Base-by-base conservation (phyloP, 495 filamentous ascomycete genomes). In the Achaetomiella virescens region DNA sequence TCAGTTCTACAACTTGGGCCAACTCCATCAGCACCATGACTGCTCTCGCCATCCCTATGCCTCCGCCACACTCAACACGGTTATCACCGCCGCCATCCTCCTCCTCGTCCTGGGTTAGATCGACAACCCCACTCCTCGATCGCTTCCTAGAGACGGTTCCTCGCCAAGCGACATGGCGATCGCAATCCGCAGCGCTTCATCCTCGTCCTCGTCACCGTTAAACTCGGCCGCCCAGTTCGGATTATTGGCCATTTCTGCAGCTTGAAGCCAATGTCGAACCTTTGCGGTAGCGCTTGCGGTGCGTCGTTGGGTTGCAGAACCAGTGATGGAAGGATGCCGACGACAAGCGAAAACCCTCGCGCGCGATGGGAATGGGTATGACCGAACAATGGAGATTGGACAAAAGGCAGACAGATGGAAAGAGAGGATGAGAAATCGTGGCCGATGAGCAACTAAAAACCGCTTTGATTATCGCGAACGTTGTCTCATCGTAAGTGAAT, bases 171-270 rank as follows among this genome's bases (percentile, higher is more conserved):
- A 78, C 29, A 76, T 52, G 17, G 70, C 75, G 29, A 77, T 73
- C 17, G 74, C 74, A 17, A 72, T 68, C 21, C 68, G 63, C 6
- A 78, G 53, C n/a, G 69, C 73, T 29, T 74, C 75, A 31, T 79
- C 76, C 22, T 78, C 74, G 24, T 76, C 73, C 9, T 64, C 63
- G 14, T 44, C 56, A 29, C 67, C 66, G 33, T 66, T 66, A 45
- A 61, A 12, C 9, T 63, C 56, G 11, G 44, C 31, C 1, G 52
- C 57, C 1, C 43, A 6, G 27, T 51, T 15, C 11, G 60, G 54
- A 0, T 64, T 68, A 17, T 45, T 6, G 29, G 11, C 2, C 10
- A 18, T 20, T 15, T 12, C 8, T 0, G 25, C 2, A 20, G 24
- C 10, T 36, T 14, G 21, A 25, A 9, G 14, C 4, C 11, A 18